Percentiles rank a stretch among this genome's conserved stretches.
phyloP scores from a whole-genome alignment of 208 protist species.

The Crithidia acanthocephali region DNA sequence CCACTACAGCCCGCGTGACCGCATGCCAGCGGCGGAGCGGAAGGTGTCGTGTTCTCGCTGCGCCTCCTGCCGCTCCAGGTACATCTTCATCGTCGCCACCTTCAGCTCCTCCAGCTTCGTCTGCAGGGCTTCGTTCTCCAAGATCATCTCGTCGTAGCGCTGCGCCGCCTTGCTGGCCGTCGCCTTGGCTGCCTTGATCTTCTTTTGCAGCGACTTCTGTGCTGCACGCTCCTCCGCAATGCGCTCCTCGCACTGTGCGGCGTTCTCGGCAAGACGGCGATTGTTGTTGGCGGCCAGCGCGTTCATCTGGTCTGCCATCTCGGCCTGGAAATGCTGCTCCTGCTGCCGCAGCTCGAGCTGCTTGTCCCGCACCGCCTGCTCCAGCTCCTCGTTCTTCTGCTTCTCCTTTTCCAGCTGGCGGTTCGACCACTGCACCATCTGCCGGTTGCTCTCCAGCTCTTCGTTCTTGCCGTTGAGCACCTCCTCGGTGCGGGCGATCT shows the following conservation, averaged over 20 bases:
- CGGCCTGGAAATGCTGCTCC: constrained; percentile 71
- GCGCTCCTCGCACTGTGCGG: constrained; percentile 78
- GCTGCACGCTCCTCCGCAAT: constrained; percentile 82
- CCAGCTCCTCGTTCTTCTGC: constrained; percentile 81
- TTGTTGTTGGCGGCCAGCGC: constrained; percentile 82
- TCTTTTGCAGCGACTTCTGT: constrained; percentile 84
- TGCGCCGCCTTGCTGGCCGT: constrained; percentile 84
- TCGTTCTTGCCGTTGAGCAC: constrained; percentile 76
- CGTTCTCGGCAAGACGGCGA: constrained; percentile 81
- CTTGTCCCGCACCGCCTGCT: constrained; percentile 67
- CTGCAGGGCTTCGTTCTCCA: constrained; percentile 88
- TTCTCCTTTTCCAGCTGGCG: constrained; percentile 86
- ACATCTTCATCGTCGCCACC: constrained; percentile 91
- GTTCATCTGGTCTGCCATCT: constrained; percentile 83
- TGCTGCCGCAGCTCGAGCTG: constrained; percentile 81
- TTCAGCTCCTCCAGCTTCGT: constrained; percentile 91
- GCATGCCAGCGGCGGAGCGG: constrained; percentile 45
- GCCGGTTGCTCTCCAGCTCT: constrained; percentile 81
- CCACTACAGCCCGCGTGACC: constrained; percentile 46
- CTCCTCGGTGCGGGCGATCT: constrained; percentile 73
- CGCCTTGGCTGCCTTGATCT: constrained; percentile 84
- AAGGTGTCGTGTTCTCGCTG: constrained; percentile 75
- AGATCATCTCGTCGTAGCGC: constrained; percentile 93
- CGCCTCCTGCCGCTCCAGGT: constrained; percentile 84
- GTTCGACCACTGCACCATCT: constrained; percentile 91